Percentiles rank a stretch among this genome's conserved stretches.
phyloP scores from a whole-genome alignment of 441 rosid genomes.

The Gossypium schwendimanii region DNA sequence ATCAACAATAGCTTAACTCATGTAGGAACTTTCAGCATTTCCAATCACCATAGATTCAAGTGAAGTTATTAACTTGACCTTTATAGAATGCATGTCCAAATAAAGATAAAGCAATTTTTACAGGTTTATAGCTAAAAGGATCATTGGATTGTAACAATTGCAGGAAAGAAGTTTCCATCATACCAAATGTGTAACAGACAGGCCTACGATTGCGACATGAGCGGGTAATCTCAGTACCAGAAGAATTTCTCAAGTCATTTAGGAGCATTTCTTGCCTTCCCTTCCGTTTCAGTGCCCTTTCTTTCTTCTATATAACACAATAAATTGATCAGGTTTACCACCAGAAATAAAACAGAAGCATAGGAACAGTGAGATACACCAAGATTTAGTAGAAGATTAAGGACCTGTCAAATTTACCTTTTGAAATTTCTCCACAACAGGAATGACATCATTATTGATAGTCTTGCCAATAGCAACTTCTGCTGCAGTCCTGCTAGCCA shows the following conservation, averaged over 20 bases:
- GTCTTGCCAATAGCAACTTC: slow-evolving; percentile 47
- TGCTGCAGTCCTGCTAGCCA: slow-evolving; percentile 41
- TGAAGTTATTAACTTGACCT: background rate
- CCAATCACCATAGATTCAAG: background rate
- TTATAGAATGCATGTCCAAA: background rate
- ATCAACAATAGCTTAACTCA: background rate
- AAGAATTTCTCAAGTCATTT: slow-evolving; percentile 28
- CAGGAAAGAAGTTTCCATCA: slow-evolving; percentile 14
- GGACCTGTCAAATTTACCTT: slow-evolving; percentile 33
- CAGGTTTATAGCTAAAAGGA: slow-evolving; percentile 1
- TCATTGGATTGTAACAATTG: slow-evolving; percentile 1
- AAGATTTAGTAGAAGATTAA: background rate
- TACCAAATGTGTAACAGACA: slow-evolving; percentile 72
- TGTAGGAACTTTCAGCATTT: background rate
- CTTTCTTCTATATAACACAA: slow-evolving; percentile 43
- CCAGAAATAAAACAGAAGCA: background rate
- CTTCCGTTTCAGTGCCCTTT: slow-evolving; percentile 50
- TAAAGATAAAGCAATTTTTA: background rate
- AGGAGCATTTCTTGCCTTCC: slow-evolving; percentile 48
- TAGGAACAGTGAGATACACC: background rate
- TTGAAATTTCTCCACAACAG: slow-evolving; percentile 49
- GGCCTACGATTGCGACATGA: slow-evolving; percentile 59
- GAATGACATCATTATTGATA: slow-evolving; percentile 48
- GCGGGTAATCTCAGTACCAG: slow-evolving; percentile 34
- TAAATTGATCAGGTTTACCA: background rate